phyloP scores from a whole-genome alignment of 2,329 filamentous ascomycete species.

The Lasiodiplodia citricola region DNA sequence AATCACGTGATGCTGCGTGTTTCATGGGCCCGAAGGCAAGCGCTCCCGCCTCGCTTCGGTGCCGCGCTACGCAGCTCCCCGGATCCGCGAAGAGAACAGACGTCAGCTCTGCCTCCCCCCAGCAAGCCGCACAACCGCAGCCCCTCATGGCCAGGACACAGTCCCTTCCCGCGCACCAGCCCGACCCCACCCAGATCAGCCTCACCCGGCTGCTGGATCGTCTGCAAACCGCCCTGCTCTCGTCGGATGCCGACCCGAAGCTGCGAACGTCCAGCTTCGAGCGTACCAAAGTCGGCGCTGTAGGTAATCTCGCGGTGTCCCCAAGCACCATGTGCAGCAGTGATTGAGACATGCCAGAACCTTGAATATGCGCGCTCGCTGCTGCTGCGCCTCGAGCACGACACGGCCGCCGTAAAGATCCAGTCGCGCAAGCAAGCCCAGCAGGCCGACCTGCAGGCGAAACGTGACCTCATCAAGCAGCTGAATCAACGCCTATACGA shows the following conservation, averaged over 20 bases:
- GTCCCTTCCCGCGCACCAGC: slow-evolving; percentile 19
- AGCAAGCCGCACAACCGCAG: slow-evolving; percentile 1
- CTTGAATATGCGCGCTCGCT: slow-evolving; percentile 72
- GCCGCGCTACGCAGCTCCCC: slow-evolving; percentile 5
- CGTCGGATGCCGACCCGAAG: slow-evolving; percentile 63
- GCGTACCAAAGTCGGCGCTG: slow-evolving; percentile 63
- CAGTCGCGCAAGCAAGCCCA: slow-evolving; percentile 63
- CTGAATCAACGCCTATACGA: slow-evolving; percentile 71
- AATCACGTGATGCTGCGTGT: background rate
- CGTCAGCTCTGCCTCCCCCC: slow-evolving; percentile 5
- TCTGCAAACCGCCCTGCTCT: slow-evolving; percentile 69
- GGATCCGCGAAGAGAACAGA: slow-evolving; percentile 26
- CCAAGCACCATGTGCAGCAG: background rate
- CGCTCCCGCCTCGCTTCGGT: background rate
- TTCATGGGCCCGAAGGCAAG: background rate
- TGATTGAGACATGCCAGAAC: slow-evolving; percentile 56
- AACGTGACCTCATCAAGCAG: slow-evolving; percentile 69
- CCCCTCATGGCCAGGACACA: slow-evolving; percentile 17
- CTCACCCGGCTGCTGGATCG: slow-evolving; percentile 69
- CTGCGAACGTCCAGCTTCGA: slow-evolving; percentile 69
- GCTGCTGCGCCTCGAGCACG: slow-evolving; percentile 73
- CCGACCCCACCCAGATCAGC: slow-evolving; percentile 46
- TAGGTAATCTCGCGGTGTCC: slow-evolving; percentile 41
- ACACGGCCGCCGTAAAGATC: slow-evolving; percentile 64
- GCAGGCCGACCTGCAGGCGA: slow-evolving; percentile 67